Evolutionary conservation across 768 basidiomycete genomes (phyloP).

Genomic region (Cystoderma amianthinum): DNA sequence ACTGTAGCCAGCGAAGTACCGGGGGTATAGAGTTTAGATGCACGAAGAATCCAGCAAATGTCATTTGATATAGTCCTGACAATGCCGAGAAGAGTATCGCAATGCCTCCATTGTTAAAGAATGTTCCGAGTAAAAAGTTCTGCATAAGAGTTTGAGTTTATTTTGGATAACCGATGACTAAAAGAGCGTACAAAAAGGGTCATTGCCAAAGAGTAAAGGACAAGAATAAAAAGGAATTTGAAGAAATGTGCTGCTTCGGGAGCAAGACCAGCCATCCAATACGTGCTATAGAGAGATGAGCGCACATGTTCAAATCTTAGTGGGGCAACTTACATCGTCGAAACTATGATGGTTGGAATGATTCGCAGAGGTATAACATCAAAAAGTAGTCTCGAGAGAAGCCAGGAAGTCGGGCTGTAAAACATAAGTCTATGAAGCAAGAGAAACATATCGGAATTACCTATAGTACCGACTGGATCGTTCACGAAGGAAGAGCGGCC

Average conservation of each 20-base stretch:
- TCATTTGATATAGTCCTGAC: conserved; percentile 75
- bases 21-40: conserved; percentile 81
- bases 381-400: conserved; percentile 81
- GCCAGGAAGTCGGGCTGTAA: conserved; percentile 79
- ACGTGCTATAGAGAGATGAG: conserved; percentile 41
- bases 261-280: conserved; percentile 93
- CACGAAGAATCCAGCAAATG: conserved; percentile 90
- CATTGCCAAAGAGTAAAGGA: conserved; percentile 79
- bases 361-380: conserved; percentile 87
- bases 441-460: conserved; percentile 22
- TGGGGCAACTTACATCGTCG: conserved; percentile 57
- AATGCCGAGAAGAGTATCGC: conserved; percentile 85
- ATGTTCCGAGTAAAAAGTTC: conserved; percentile 87
- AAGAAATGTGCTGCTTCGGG: conserved; percentile 78
- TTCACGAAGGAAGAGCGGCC: conserved; percentile 87
- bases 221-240: conserved; percentile 89
- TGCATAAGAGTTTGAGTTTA: conserved; percentile 14
- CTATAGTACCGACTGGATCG: conserved; percentile 82
- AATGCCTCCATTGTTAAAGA: conserved; percentile 83
- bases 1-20: conserved; percentile 90
- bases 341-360: conserved; percentile 82
- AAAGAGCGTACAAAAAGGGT: conserved; percentile 65
- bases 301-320: background rate
- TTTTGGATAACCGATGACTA: background rate
- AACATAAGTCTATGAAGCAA: background rate